Conservation (phyloP, 2,329 filamentous ascomycete genomes). For the Arthrocladium fulminans region DNA sequence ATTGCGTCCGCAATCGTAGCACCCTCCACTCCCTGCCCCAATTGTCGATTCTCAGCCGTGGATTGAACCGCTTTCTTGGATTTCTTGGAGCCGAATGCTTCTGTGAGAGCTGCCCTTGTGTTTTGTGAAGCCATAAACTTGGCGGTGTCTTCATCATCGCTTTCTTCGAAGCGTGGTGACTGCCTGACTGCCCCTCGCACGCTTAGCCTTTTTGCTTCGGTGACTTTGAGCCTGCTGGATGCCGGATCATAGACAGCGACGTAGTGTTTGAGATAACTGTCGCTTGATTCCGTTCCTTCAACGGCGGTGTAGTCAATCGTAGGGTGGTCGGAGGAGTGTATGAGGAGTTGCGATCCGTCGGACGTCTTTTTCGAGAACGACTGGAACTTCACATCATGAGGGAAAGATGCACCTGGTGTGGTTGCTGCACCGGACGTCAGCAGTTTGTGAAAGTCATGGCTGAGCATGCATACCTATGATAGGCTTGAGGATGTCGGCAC, state of each 20-base stretch:
- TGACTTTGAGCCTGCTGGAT: constrained; percentile 44
- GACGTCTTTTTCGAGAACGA: constrained; percentile 16
- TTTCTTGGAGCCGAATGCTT: constrained; percentile 44
- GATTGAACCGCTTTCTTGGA: constrained; percentile 41
- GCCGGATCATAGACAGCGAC: constrained; percentile 51
- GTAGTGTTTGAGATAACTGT: constrained; percentile 51
- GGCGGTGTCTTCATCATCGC: constrained; percentile 18
- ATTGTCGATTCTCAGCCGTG: constrained; percentile 40
- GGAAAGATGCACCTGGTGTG: constrained; percentile 24
- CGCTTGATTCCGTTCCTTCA: constrained; percentile 41
- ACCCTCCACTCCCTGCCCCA: constrained; percentile 30
- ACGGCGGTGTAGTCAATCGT: constrained; percentile 52
- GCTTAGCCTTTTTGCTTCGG: constrained; percentile 46
- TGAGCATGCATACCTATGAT: constrained; percentile 18
- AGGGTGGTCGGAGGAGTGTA: constrained; percentile 53
- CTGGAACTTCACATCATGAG: constrained; percentile 16
- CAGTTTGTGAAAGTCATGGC: not conserved
- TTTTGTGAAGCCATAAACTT: constrained; percentile 24
- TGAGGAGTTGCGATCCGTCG: constrained; percentile 41
- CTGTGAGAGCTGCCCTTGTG: constrained; percentile 33
- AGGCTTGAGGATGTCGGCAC: constrained; percentile 17
- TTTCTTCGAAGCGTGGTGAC: constrained; percentile 22
- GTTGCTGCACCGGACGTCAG: constrained; percentile 16
- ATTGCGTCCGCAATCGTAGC: constrained; percentile 36
- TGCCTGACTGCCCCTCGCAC: constrained; percentile 42